Base-by-base conservation (phyloP, 495 filamentous ascomycete genomes). In the Penicillium paradoxum region DNA sequence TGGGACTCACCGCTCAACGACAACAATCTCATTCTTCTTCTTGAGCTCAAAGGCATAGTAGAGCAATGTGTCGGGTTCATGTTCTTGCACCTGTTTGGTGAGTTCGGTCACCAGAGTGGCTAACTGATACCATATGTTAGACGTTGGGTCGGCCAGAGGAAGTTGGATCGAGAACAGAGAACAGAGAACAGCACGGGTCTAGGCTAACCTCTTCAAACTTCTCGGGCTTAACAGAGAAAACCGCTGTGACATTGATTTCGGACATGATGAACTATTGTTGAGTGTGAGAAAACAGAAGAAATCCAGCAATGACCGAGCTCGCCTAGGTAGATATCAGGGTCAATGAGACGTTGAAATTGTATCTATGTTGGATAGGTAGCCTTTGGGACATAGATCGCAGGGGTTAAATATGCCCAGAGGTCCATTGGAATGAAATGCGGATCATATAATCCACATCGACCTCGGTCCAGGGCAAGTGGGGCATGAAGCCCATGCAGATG, bases 31-130 rank as follows among this genome's bases (percentile, higher is more conserved):
- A 6, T 65, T 59, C 25, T 64, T 63, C 15, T 62, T 60, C 8
- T 54, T 52, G 15, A 67, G 57, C 4, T 45, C 32, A 15, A 64
- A 64, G 15, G 65, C 57, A 32, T 68, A 67, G 51, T 72, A 72
- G 34, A 70, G 33, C 13, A 72, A 49, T 14, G 67, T 70, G n/a
- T 62, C 60, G 11, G 69, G 67, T 22, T 72, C 69, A 14, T 68
- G 43, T 17, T 58, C 61, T 53, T 68, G 58, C 5, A 70, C 67
- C 25, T 66, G 53, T 22, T 59, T 55, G 36, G 55, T 54, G n/a
- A 72, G 46, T 27, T 62, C 55, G 14, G 59, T 45, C 33, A 70
- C 19, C 10, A 63, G 58, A 25, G 53, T 29, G 8, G 60, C 45
- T 11, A 67, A 52, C 69, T 72, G 38, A 36, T 24, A 17, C n/a